A percentile compares a stretch with the other conserved stretches of the same genome.
phyloP scores from a whole-genome alignment of 257 asterid genomes.

The Solanum pimpinellifolium region DNA sequence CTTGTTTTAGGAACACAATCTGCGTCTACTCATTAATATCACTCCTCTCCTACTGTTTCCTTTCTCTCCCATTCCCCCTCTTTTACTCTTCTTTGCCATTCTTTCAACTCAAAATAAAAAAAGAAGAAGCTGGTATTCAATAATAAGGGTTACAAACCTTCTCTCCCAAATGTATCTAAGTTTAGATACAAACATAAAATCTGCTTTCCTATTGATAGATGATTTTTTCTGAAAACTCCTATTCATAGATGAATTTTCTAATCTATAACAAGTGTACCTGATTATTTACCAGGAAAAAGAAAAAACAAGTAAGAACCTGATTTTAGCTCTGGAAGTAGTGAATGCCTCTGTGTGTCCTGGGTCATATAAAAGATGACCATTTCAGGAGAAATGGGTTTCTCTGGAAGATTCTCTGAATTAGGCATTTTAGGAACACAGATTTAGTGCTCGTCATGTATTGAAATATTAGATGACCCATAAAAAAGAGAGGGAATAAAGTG shows the following conservation, averaged over 20 bases:
- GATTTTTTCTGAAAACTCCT: not conserved
- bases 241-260: not conserved
- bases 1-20: not conserved
- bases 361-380: slow-evolving; percentile 61
- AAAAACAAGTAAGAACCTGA: slow-evolving; percentile 32
- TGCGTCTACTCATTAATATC: not conserved
- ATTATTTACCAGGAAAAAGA: not conserved
- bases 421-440: slow-evolving; percentile 1
- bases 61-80: not conserved
- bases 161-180: not conserved
- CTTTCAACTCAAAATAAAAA: not conserved
- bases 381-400: slow-evolving; percentile 66
- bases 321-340: slow-evolving; percentile 60
- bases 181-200: not conserved
- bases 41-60: not conserved
- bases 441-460: slow-evolving; percentile 6
- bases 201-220: not conserved
- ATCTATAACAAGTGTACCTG: not conserved
- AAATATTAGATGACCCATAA: not conserved
- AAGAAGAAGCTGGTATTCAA: not conserved
- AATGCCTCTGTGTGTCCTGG: slow-evolving; percentile 83
- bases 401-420: slow-evolving; percentile 45
- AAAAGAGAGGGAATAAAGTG: not conserved
- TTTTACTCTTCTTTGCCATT: not conserved
- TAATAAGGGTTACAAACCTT: not conserved